A percentile compares a stretch with the other conserved stretches of the same genome.
phyloP scores from a whole-genome alignment of 768 basidiomycete genomes.

The Boletus sensibilis region DNA sequence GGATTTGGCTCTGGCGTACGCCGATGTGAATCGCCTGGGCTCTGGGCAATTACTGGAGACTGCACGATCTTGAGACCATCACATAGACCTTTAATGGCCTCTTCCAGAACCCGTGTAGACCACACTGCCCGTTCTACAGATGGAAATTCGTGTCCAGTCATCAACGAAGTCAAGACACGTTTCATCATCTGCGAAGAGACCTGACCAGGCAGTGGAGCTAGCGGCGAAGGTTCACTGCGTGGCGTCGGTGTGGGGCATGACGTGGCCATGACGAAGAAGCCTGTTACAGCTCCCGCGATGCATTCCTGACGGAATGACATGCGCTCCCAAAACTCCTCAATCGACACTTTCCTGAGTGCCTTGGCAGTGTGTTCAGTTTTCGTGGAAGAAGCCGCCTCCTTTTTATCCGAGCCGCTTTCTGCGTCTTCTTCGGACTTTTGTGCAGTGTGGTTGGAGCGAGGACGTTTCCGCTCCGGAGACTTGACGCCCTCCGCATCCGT shows the following conservation, averaged over 20 bases:
- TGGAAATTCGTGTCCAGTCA: conserved; percentile 78
- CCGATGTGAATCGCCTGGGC: conserved; percentile 30
- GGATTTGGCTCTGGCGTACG: conserved; percentile 43
- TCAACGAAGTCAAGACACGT: conserved; percentile 66
- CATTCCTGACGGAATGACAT: conserved; percentile 98
- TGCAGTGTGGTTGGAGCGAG: conserved; percentile 31
- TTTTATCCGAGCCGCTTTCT: conserved; percentile 29
- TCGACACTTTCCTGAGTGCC: conserved; percentile 56
- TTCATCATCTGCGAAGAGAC: conserved; percentile 66
- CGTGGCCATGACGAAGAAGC: conserved; percentile 78
- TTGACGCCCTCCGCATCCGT: conserved; percentile 56
- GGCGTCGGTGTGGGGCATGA: conserved; percentile 29
- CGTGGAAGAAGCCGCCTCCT: conserved; percentile 21
- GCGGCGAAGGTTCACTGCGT: conserved; percentile 37
- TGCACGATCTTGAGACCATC: conserved; percentile 50
- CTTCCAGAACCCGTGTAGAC: conserved; percentile 71
- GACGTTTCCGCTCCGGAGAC: conserved; percentile 62
- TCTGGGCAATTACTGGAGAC: conserved; percentile 9
- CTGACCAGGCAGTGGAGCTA: conserved; percentile 56
- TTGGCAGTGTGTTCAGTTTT: conserved; percentile 44
- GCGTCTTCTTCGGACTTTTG: conserved; percentile 21
- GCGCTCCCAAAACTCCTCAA: conserved; percentile 94
- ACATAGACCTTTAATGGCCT: conserved; percentile 67
- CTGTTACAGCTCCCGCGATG: conserved; percentile 84
- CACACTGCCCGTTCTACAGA: conserved; percentile 59